Conservation (phyloP, 1,284 basidiomycete species). For the Microbotryum silenes-acaulis region DNA sequence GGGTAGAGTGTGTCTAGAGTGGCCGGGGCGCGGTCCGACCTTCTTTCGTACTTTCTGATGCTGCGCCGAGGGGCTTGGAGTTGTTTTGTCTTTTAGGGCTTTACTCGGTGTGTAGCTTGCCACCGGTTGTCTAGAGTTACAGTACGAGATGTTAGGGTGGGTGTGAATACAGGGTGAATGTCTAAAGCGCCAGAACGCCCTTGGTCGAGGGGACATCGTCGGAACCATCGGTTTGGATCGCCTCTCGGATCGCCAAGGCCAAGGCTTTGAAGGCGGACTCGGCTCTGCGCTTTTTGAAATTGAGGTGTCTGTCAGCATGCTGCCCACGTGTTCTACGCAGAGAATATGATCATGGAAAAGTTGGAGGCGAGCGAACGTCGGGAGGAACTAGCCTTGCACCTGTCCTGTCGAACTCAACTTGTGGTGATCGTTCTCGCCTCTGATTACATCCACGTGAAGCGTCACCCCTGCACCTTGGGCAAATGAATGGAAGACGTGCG, state of each 20-base stretch:
- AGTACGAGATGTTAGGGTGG: no score
- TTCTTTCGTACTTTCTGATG: no score
- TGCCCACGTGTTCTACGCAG: background rate
- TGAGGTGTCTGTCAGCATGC: background rate
- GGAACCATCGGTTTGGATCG: slow-evolving; percentile 82
- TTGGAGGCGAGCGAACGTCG: background rate
- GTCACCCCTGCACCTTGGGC: slow-evolving; percentile 84
- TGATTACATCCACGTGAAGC: slow-evolving; percentile 84
- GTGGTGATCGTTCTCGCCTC: slow-evolving; percentile 97
- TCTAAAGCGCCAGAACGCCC: slow-evolving; percentile 59
- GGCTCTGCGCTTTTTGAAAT: slow-evolving; percentile 50
- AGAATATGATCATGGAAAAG: background rate
- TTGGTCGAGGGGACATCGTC: slow-evolving; percentile 95
- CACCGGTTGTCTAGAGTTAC: no score
- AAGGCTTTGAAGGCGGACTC: slow-evolving; percentile 98
- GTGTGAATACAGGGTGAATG: no score
- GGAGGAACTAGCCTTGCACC: background rate
- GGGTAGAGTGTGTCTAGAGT: no score
- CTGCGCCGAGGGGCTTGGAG: no score
- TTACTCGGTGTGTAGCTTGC: no score
- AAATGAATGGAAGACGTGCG: slow-evolving; percentile 88
- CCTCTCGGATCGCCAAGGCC: slow-evolving; percentile 89
- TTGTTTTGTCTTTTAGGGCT: no score
- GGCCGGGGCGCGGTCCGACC: no score
- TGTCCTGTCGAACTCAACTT: slow-evolving; percentile 50